Percentiles rank a stretch among this genome's conserved stretches.
These are phyloP conservation scores for Candida vartiovaarae DNA, from an alignment of 805 yeast species.

Conservation along the genomic window DNA sequence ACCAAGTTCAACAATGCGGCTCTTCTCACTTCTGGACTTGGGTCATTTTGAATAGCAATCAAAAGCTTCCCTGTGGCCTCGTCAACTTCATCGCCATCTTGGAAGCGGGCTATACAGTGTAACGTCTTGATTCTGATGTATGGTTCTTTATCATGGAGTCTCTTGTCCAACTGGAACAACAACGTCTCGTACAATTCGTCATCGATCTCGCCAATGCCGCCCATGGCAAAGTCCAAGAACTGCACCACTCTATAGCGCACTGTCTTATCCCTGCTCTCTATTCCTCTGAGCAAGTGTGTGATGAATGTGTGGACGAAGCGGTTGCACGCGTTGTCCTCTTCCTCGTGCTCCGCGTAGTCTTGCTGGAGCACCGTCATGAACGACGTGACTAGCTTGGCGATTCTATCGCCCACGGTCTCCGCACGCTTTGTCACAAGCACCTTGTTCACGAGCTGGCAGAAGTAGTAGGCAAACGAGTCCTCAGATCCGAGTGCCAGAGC, in stretches of 20 bases:
- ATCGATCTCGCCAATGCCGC: slow-evolving; percentile 68
- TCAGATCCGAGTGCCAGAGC: slow-evolving; percentile 46
- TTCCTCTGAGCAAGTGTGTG: slow-evolving; percentile 66
- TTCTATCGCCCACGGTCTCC: slow-evolving; percentile 66
- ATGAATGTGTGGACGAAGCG: slow-evolving; percentile 55
- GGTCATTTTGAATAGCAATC: slow-evolving; percentile 63
- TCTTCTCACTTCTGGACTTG: slow-evolving; percentile 82
- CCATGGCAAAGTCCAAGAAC: slow-evolving; percentile 61
- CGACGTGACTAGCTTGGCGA: slow-evolving; percentile 59
- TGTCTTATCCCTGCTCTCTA: slow-evolving; percentile 65
- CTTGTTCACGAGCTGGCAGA: slow-evolving; percentile 56
- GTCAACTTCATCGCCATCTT: slow-evolving; percentile 39
- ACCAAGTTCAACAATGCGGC: slow-evolving; percentile 71
- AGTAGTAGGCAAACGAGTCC: slow-evolving; percentile 51
- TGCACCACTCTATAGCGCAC: slow-evolving; percentile 81
- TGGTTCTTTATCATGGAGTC: slow-evolving; percentile 72
- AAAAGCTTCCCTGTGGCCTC: slow-evolving; percentile 42
- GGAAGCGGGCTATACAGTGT: slow-evolving; percentile 71
- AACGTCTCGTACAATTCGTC: slow-evolving; percentile 61
- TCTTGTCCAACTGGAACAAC: slow-evolving; percentile 48
- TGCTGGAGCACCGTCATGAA: slow-evolving; percentile 43
- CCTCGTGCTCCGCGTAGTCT: slow-evolving; percentile 24
- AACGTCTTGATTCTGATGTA: slow-evolving; percentile 79
- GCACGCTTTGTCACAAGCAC: slow-evolving; percentile 62
- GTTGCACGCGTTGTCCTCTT: slow-evolving; percentile 34